phyloP scores from a whole-genome alignment of 192 early-diverging fungal genomes.

The Phlyctochytrium arcticum region DNA sequence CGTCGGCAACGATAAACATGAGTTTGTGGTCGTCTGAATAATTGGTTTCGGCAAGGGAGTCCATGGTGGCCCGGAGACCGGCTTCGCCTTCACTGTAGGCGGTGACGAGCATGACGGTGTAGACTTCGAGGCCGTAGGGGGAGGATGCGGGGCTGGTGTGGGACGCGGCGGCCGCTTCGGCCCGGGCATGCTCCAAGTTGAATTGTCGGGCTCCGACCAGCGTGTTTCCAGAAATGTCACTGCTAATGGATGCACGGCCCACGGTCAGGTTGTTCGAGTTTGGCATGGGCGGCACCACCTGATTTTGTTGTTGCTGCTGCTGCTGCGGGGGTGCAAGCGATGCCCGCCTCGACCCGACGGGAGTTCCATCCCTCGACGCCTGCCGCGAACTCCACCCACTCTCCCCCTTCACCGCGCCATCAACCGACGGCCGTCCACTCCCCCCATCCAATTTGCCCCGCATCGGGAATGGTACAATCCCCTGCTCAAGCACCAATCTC shows the following conservation, averaged over 20 bases:
- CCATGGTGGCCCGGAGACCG: conserved; percentile 65
- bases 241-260: neutral
- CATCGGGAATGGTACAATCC: conserved; percentile 27
- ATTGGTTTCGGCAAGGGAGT: conserved; percentile 78
- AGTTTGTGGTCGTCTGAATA: conserved; percentile 87
- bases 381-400: too few relatives aligned
- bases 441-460: conserved; percentile 9
- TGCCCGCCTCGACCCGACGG: too few relatives aligned
- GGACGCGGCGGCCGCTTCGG: neutral
- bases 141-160: neutral
- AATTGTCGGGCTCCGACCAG: neutral
- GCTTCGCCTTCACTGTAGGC: conserved; percentile 84
- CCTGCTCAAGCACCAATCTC: conserved; percentile 6
- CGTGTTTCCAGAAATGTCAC: neutral
- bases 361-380: too few relatives aligned
- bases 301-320: too few relatives aligned
- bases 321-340: too few relatives aligned
- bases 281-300: neutral
- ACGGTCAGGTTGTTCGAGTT: too few relatives aligned
- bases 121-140: conserved; percentile 29
- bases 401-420: neutral
- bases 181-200: neutral
- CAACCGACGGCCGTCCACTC: neutral
- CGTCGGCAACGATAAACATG: conserved; percentile 86
- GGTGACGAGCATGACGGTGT: conserved; percentile 76